These are phyloP conservation scores for Avena eriantha DNA, from an alignment of 176 grass and related monocot genomes.

Conservation along the genomic window DNA sequence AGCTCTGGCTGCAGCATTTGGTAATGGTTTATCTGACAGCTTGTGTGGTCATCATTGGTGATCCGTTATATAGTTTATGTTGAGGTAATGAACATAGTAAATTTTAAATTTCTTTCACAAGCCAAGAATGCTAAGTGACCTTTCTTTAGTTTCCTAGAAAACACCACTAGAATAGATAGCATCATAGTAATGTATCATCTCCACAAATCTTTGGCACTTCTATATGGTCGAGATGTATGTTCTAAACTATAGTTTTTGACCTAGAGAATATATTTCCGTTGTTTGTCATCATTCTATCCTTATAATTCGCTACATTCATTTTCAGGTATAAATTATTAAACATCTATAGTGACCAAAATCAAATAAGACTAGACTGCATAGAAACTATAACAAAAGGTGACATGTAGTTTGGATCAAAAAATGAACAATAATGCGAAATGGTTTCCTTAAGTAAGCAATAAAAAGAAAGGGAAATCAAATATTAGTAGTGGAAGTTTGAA, in stretches of 20 bases:
- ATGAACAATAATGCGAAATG: too few relatives aligned
- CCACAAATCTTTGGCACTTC: conserved; percentile 55
- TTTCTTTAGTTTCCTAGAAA: conserved; percentile 32
- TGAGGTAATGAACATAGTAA: conserved; percentile 59
- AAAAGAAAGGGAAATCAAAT: too few relatives aligned
- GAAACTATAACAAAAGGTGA: too few relatives aligned
- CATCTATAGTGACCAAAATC: too few relatives aligned
- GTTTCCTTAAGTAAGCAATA: too few relatives aligned
- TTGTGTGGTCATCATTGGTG: conserved; percentile 92
- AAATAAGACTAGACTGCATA: too few relatives aligned
- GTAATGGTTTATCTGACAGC: conserved; percentile 90
- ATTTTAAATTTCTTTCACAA: conserved; percentile 12
- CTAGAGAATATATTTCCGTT: conserved; percentile 3
- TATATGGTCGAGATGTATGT: conserved; percentile 91
- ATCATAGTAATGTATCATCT: neutral
- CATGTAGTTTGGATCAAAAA: too few relatives aligned
- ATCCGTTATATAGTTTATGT: conserved; percentile 93
- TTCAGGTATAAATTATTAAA: too few relatives aligned
- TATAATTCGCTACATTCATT: neutral
- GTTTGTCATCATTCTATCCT: conserved; percentile 1
- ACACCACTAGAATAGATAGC: neutral
- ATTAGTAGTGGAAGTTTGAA: too few relatives aligned
- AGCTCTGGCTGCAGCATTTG: conserved; percentile 93
- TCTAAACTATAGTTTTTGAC: neutral
- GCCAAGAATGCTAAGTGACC: neutral